Conservation (phyloP, 306 rosid species). For the Fragaria iinumae region DNA sequence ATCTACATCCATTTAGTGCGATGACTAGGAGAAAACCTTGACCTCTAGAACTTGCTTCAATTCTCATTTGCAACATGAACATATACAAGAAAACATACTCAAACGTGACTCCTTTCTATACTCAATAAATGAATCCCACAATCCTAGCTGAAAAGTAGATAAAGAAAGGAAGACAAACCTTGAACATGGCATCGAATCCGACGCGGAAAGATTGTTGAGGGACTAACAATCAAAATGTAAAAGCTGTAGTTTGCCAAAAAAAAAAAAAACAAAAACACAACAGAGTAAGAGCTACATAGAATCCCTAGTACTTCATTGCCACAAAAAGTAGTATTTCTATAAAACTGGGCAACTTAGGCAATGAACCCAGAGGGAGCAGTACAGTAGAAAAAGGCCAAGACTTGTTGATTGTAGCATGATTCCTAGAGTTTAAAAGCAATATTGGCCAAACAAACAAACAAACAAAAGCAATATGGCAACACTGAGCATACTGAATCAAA, state of each 20-base stretch:
- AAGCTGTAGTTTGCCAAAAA: neutral
- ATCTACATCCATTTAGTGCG: neutral
- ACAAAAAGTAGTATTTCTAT: neutral
- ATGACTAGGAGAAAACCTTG: neutral
- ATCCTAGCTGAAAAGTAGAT: neutral
- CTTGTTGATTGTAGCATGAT: neutral
- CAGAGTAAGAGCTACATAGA: neutral
- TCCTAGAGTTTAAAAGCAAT: neutral
- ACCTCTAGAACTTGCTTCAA: neutral
- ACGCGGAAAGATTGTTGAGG: neutral
- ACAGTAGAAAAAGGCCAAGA: neutral
- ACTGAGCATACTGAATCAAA: neutral
- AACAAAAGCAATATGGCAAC: neutral
- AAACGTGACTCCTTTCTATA: neutral
- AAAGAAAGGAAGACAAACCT: neutral
- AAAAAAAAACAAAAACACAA: neutral
- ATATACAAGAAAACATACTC: neutral
- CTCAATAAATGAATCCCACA: neutral
- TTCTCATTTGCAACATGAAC: neutral
- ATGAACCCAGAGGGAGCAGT: neutral
- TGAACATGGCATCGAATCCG: conserved; percentile 6
- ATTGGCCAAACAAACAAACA: neutral
- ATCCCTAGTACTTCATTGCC: neutral
- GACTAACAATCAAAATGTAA: neutral
- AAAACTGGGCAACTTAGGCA: neutral